Percentiles rank a stretch among this genome's conserved stretches.
phyloP scores from a whole-genome alignment of 306 rosid species.

The Gillenia trifoliata region DNA sequence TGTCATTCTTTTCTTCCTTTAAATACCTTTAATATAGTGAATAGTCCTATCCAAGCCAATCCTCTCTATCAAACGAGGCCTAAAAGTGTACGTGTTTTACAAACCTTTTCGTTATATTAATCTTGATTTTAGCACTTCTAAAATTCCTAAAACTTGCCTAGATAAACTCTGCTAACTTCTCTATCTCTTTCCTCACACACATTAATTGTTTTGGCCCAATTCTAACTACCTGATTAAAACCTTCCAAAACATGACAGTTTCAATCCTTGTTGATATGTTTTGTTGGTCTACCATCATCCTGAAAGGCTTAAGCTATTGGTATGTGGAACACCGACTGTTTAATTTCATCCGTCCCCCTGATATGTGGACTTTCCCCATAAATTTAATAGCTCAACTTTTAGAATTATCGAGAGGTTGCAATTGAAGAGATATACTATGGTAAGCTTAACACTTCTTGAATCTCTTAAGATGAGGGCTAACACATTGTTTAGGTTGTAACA shows the following conservation, averaged over 20 bases:
- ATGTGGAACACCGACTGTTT: background rate
- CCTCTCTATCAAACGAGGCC: no score
- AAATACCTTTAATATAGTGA: no score
- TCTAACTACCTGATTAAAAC: no score
- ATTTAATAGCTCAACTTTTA: background rate
- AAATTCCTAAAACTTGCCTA: background rate
- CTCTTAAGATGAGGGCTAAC: background rate
- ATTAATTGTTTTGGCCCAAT: no score
- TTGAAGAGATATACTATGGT: background rate
- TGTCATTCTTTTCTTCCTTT: no score
- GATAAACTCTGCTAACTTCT: background rate
- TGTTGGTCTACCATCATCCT: background rate
- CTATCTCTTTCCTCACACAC: background rate
- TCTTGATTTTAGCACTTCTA: background rate
- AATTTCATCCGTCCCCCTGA: background rate
- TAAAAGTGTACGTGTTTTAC: background rate
- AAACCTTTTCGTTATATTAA: background rate
- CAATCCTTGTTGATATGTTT: background rate
- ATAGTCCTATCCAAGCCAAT: no score
- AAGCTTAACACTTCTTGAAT: background rate
- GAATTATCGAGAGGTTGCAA: background rate
- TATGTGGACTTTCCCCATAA: background rate
- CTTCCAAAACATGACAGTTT: no score
- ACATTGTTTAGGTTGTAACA: background rate
- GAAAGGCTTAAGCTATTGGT: background rate